Conservation (phyloP, 352 stramenopile species). For the Proteromonas lacertae region DNA sequence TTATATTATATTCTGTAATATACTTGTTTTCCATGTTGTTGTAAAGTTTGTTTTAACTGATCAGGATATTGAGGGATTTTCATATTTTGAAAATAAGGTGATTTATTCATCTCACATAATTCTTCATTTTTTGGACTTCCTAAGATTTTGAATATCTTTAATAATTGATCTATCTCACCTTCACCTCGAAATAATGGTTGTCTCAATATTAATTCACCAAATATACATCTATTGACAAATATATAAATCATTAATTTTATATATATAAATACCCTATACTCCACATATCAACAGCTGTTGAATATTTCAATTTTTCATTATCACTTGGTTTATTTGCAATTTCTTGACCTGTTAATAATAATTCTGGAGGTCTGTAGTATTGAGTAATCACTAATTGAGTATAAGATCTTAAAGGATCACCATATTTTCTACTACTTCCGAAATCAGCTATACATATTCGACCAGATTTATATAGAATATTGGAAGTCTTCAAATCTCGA, state of each 20-base stretch:
- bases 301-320: constrained; percentile 16
- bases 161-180: constrained; percentile 24
- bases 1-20: too few species aligned
- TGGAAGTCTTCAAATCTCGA: constrained; percentile 85
- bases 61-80: too few species aligned
- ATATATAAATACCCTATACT: too few species aligned
- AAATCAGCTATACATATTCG: constrained; percentile 34
- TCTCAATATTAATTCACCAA: constrained; percentile 72
- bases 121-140: constrained; percentile 21
- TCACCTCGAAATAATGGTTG: constrained; percentile 20
- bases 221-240: too few species aligned
- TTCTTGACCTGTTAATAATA: too few species aligned
- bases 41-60: too few species aligned
- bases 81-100: constrained; percentile 9
- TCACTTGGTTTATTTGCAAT: too few species aligned
- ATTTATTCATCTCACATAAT: constrained; percentile 18
- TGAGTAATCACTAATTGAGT: too few species aligned
- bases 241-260: too few species aligned
- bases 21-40: too few species aligned
- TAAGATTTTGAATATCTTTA: constrained; percentile 27
- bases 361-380: constrained; percentile 50
- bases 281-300: constrained; percentile 50
- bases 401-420: too few species aligned
- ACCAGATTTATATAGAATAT: constrained; percentile 66
- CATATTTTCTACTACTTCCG: constrained; percentile 20